These are phyloP conservation scores for Phaeosphaeria sp. DNA, from an alignment of 2,329 filamentous ascomycete species.

Conservation along the genomic window DNA sequence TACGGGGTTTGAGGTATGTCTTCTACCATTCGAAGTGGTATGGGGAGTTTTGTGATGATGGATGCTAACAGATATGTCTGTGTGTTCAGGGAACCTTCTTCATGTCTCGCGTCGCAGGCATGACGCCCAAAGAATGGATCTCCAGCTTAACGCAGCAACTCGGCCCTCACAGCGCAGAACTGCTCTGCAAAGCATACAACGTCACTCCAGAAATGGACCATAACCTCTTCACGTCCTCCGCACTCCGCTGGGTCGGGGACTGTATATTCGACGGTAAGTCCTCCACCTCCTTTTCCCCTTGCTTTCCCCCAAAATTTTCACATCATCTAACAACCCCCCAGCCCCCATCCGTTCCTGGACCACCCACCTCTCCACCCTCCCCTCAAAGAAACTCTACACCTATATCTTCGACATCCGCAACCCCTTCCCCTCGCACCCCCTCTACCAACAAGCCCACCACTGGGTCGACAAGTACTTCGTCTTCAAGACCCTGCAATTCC, in stretches of 20 bases:
- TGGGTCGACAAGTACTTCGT: slow-evolving; percentile 39
- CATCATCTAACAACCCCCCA: slow-evolving; percentile 4
- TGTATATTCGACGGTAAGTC: slow-evolving; percentile 52
- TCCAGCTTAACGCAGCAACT: slow-evolving; percentile 25
- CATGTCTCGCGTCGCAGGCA: background rate
- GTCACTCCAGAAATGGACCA: slow-evolving; percentile 41
- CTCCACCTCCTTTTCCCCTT: no score
- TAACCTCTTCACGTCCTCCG: slow-evolving; percentile 48
- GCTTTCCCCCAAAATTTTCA: background rate
- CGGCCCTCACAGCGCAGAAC: slow-evolving; percentile 9
- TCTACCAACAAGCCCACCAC: slow-evolving; percentile 33
- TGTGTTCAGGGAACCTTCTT: background rate
- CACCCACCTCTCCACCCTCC: slow-evolving; percentile 11
- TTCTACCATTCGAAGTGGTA: no score
- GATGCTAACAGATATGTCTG: background rate
- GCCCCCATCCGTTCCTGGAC: slow-evolving; percentile 24
- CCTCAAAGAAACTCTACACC: slow-evolving; percentile 26
- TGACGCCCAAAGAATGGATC: slow-evolving; percentile 26
- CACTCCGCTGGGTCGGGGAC: slow-evolving; percentile 51
- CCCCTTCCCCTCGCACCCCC: slow-evolving; percentile 25
- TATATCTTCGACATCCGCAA: slow-evolving; percentile 38
- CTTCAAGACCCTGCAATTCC: slow-evolving; percentile 31
- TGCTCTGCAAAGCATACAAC: slow-evolving; percentile 46
- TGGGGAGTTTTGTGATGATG: background rate
- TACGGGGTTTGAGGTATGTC: slow-evolving; percentile 3